Conservation (phyloP, 768 basidiomycete genomes). For the Megacollybia marginata region DNA sequence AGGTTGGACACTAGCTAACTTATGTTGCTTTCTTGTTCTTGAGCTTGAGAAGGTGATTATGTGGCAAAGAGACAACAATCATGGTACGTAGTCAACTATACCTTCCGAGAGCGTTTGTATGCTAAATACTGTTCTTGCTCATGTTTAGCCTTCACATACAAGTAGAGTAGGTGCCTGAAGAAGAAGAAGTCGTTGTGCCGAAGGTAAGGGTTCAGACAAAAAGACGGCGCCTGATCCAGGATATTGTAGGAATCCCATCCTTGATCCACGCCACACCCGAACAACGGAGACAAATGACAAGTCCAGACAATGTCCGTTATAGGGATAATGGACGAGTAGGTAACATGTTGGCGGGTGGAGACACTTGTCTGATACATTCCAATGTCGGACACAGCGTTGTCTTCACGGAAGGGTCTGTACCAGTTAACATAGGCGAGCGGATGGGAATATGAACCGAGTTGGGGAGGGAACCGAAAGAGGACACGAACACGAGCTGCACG, state of each 20-base stretch:
- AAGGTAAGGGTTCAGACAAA: conserved; percentile 25
- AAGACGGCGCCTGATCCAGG: conserved; percentile 11
- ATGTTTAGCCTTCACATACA: neutral
- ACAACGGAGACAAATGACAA: conserved; percentile 18
- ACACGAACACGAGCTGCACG: conserved; percentile 17
- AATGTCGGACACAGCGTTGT: conserved; percentile 1
- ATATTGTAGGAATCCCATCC: conserved; percentile 11
- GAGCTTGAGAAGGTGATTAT: too few relatives aligned
- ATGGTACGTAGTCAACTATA: neutral
- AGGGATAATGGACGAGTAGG: conserved; percentile 1
- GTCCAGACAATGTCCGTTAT: conserved; percentile 9
- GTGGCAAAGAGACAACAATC: too few relatives aligned
- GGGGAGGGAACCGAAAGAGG: conserved; percentile 3
- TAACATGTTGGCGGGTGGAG: conserved; percentile 6
- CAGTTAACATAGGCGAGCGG: conserved; percentile 19
- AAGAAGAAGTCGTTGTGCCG: conserved; percentile 18
- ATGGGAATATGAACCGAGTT: conserved; percentile 4
- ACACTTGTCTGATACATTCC: conserved; percentile 13
- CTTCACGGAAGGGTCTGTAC: conserved; percentile 14
- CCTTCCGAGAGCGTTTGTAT: neutral
- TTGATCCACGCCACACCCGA: conserved; percentile 10
- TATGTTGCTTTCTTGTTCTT: too few relatives aligned
- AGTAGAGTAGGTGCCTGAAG: conserved; percentile 10
- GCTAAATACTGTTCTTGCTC: neutral
- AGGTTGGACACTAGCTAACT: too few relatives aligned